Conservation (phyloP, 2,329 filamentous ascomycete genomes). For the Arthrobotrys iridis region DNA sequence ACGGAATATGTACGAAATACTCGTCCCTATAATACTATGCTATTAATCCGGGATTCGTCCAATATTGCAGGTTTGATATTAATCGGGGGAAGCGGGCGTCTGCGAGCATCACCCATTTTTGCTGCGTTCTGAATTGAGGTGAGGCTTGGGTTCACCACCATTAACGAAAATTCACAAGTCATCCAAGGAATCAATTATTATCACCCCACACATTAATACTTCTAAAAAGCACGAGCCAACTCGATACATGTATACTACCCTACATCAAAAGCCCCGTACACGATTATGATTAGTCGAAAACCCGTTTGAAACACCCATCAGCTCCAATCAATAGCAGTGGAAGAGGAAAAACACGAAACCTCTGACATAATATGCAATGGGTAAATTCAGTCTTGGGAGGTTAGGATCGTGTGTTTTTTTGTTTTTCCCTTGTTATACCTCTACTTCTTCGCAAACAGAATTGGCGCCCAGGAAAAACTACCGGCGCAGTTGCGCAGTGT, state of each 20-base stretch:
- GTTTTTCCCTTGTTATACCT: background rate
- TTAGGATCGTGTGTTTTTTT: background rate
- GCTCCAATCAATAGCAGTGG: constrained; percentile 11
- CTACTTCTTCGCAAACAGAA: no score
- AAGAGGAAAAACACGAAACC: no score
- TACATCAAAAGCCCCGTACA: background rate
- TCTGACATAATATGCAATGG: constrained; percentile 45
- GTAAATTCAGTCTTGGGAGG: constrained; percentile 21
- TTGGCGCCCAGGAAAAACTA: constrained; percentile 2
- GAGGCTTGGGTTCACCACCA: background rate
- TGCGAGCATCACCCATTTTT: background rate
- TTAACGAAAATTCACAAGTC: background rate
- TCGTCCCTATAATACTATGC: background rate
- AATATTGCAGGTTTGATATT: constrained; percentile 34
- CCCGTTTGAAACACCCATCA: constrained; percentile 18
- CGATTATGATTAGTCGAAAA: constrained; percentile 30
- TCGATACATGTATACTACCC: background rate
- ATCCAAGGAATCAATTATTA: no score
- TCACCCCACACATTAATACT: constrained; percentile 17
- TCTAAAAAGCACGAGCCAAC: constrained; percentile 44
- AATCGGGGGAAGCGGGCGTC: constrained; percentile 4
- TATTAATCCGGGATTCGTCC: constrained; percentile 38
- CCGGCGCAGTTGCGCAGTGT: background rate
- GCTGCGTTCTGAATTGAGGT: background rate
- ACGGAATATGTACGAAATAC: constrained; percentile 42